Evolutionary conservation across 148 eudicot genomes (phyloP), one percentile per base, ranked within the genome.

Genomic region (Camellia granthamiana): DNA sequence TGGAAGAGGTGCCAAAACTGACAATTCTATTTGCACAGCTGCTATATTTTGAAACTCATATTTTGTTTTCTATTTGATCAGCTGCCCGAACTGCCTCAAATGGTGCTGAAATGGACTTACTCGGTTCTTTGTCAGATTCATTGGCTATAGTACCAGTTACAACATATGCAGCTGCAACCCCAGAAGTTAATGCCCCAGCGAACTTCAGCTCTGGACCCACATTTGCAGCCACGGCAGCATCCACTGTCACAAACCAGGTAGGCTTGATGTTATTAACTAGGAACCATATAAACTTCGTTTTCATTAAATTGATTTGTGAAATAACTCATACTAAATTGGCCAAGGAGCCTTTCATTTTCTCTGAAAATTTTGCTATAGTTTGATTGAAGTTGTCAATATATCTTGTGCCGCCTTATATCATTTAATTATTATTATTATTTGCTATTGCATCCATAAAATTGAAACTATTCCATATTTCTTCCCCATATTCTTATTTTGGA

Each of bases 61-160:
- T 58, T 73, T 62, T 69, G 18, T 59, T 69, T 42, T 44, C 56
- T 68, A 18, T 61, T 19, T 81, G 71, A 54, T 82, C 90, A 90
- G 97, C 80, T 82, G 88, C 87, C 11, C 87, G 91, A 78, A 82
- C 80, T 81, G 55, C 94, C 21, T 78, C 92, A 8, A 85, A 77
- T 49, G 86, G 84, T 84, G 87, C 86, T 54, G 97, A 92, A 73
- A 84, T 88, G 86, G 99, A 94, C 81, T 83, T 91, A 82, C 83
- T 96, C 79, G 99, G 95, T 54, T 91, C 97, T 61, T 88, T 92
- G 81, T 89, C 94, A 14, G 98, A 94, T 19, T 81, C 88, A 44
- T 85, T 91, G 80, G 95, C 97, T 81, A 86, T 90, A 51, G 79
- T 88, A 85, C 91, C 93, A 47, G 86, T 83, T 72, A 60, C 93